Percentiles rank a stretch among this genome's conserved stretches.
These are phyloP conservation scores for Talaromyces sp. DNA, from an alignment of 2,329 filamentous ascomycete genomes.

Conservation along the genomic window DNA sequence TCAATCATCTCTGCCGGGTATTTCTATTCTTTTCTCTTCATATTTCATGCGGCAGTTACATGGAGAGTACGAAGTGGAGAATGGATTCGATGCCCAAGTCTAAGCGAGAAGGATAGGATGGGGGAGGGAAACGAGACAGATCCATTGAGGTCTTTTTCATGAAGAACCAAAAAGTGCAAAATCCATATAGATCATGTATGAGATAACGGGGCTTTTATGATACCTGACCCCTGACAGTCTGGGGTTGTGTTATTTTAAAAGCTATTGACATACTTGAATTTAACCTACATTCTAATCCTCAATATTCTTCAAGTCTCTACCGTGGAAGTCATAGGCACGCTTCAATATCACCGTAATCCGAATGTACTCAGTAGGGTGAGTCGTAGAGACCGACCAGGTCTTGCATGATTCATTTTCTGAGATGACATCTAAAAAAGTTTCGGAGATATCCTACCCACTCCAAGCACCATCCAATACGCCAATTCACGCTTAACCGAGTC, in stretches of 20 bases:
- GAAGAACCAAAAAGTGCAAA: slow-evolving; percentile 6
- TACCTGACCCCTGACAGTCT: background rate
- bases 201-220: background rate
- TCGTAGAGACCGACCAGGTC: background rate
- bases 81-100: slow-evolving; percentile 3
- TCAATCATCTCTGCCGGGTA: slow-evolving; percentile 21
- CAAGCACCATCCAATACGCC: slow-evolving; percentile 93
- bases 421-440: slow-evolving; percentile 14
- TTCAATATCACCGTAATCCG: background rate
- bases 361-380: background rate
- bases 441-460: slow-evolving; percentile 72
- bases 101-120: slow-evolving; percentile 16
- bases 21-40: slow-evolving; percentile 14
- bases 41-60: background rate
- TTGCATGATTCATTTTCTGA: background rate
- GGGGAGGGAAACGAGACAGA: background rate
- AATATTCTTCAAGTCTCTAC: background rate
- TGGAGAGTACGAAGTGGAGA: background rate
- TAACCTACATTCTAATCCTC: background rate
- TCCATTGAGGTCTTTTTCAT: background rate
- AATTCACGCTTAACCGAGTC: slow-evolving; percentile 78
- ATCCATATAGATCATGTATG: slow-evolving; percentile 8
- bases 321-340: background rate
- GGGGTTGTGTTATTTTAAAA: background rate
- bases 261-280: slow-evolving; percentile 5